Percentiles rank a stretch among this genome's conserved stretches.
Evolutionary conservation across 2,329 filamentous ascomycete species (phyloP).

Genomic region (Tolypocladium tropicale): DNA sequence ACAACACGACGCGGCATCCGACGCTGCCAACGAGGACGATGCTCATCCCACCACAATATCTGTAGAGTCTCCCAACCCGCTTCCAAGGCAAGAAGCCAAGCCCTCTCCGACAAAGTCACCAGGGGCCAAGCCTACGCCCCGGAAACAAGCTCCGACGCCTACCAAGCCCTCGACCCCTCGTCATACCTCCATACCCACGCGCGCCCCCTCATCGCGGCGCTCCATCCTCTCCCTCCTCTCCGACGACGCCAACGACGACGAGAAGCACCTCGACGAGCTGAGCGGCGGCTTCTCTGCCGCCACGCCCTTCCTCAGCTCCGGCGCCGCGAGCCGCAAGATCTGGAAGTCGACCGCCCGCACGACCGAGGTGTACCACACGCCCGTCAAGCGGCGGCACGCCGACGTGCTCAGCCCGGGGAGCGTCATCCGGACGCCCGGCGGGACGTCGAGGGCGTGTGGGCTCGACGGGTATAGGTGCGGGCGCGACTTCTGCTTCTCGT

Average conservation of each 20-base stretch:
- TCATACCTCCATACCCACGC: slow-evolving; percentile 12
- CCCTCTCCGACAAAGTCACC: slow-evolving; percentile 9
- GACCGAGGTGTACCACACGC: slow-evolving; percentile 16
- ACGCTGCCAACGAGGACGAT: not conserved
- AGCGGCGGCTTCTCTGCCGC: slow-evolving; percentile 4
- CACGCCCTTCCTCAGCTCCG: slow-evolving; percentile 8
- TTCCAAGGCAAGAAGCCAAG: not conserved
- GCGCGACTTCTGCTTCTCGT: slow-evolving; percentile 50
- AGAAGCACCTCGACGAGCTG: slow-evolving; percentile 16
- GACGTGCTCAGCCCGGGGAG: slow-evolving; percentile 13
- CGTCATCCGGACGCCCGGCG: slow-evolving; percentile 36
- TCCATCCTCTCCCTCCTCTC: slow-evolving; percentile 34
- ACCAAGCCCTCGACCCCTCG: slow-evolving; percentile 16
- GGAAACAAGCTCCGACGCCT: not conserved
- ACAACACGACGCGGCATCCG: not conserved
- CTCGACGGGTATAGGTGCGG: slow-evolving; percentile 44
- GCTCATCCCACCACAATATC: not conserved
- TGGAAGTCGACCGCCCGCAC: slow-evolving; percentile 19
- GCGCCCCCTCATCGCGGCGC: slow-evolving; percentile 18
- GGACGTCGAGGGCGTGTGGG: slow-evolving; percentile 41
- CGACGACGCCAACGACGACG: slow-evolving; percentile 17
- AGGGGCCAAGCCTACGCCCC: not conserved
- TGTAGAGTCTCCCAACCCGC: not conserved
- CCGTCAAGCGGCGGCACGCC: slow-evolving; percentile 11
- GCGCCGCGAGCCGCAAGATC: slow-evolving; percentile 10